phyloP scores from a whole-genome alignment of 78 protist species.

The Mastigamoeba balamuthi region DNA sequence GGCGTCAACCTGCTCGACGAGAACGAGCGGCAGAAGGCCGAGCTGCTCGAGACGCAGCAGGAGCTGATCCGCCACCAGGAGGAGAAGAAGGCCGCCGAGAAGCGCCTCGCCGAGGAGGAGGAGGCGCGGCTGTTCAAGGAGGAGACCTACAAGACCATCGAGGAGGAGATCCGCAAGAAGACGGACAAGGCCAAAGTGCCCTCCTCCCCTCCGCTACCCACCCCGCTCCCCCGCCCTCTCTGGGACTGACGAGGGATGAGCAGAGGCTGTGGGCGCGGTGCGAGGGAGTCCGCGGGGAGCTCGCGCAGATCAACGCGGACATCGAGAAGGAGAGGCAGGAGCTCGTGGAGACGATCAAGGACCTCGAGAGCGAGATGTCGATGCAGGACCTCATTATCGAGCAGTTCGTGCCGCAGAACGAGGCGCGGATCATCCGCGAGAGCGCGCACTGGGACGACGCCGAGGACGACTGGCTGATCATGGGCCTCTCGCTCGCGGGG shows the following conservation, averaged over 20 bases:
- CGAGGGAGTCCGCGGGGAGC: background rate
- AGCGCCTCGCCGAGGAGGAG: constrained; percentile 9
- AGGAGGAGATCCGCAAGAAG: constrained; percentile 25
- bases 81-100: background rate
- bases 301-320: background rate
- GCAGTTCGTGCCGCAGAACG: background rate
- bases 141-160: background rate
- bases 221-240: no score
- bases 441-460: background rate
- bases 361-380: background rate
- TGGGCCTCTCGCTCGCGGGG: no score
- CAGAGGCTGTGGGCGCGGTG: constrained; percentile 2
- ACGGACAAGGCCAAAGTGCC: background rate
- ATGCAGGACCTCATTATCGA: background rate
- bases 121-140: background rate
- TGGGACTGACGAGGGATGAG: no score
- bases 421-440: background rate
- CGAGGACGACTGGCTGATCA: background rate
- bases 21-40: background rate
- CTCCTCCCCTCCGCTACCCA: background rate
- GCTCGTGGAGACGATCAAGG: constrained; percentile 43
- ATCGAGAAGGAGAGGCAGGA: constrained; percentile 14
- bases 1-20: background rate
- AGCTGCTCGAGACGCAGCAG: background rate
- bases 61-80: background rate